Base-by-base conservation (phyloP, 169 alveolate genomes). In the Sarcocystis neurona region DNA sequence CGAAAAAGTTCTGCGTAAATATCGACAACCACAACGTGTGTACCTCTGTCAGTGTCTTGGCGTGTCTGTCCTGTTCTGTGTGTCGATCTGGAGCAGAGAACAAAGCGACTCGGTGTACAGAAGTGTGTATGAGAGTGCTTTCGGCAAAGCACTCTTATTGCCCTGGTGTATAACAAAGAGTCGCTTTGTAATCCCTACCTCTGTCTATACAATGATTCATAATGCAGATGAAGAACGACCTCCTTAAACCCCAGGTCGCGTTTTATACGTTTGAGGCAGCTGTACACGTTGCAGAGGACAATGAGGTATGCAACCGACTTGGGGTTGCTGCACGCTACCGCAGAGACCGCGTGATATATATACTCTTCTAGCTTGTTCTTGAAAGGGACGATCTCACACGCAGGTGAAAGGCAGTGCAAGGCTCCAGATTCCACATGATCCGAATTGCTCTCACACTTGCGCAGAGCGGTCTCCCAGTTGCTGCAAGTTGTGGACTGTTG, bases 401-500 rank as follows among this genome's bases (percentile, higher is more conserved):
- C 6, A 68, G 48, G 10, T 3, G 47, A 12, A 6, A 3, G 41
- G n/a, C 48, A 68, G 48, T 3, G 41, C 4, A 2, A 47, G 23
- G 5, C 47, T 34, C 2, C 79, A 12, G 6, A n/a, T 68, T 5
- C 4, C 79, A n/a, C 30, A 27, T 4, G 4, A n/a, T 37, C 66
- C 0, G 46, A 44, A 43, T 15, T 78, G 70, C 63, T 32, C 20
- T 5, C 47, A 27, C 6, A 2, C n/a, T 0, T 47, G n/a, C 23
- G 18, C 50, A 93, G 95, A 41, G 68, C 37, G 34, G 89, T 90
- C 43, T 8, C 46, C n/a, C 70, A 50, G 85, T 48, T 95, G 46
- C 66, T 90, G 50, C 74, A 92, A 37, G 90, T 94, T 44, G 74
- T 94, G 15, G 82, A 79, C 63, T 68, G 48, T 72, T 80, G 93